A percentile compares a stretch with the other conserved stretches of the same genome.
Conservation (phyloP, 306 rosid species). For the Lablab purpureus region DNA sequence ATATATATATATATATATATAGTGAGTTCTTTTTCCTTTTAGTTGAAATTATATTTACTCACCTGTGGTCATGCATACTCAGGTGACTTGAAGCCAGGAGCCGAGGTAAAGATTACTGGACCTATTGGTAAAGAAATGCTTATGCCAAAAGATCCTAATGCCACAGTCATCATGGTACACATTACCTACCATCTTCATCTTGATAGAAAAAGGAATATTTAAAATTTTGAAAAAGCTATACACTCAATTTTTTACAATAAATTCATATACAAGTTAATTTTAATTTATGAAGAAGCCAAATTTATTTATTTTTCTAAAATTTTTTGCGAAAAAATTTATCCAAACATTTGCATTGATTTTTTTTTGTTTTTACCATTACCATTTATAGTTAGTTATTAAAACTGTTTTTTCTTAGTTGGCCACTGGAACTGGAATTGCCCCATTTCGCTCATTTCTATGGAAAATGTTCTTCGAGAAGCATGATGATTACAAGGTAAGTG, state of each 20-base stretch:
- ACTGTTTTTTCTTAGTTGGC: constrained; percentile 68
- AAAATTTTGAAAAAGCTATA: too few relatives aligned
- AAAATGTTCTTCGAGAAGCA: constrained; percentile 97
- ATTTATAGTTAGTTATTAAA: constrained; percentile 27
- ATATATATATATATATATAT: too few relatives aligned
- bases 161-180: constrained; percentile 86
- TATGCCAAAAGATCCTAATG: constrained; percentile 97
- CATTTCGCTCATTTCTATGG: constrained; percentile 93
- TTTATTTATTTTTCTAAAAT: too few relatives aligned
- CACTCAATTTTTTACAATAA: too few relatives aligned
- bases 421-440: constrained; percentile 99
- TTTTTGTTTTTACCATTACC: constrained; percentile 25
- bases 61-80: constrained; percentile 35
- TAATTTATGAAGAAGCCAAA: too few relatives aligned
- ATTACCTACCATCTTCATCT: constrained; percentile 15
- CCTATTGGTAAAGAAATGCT: constrained; percentile 99
- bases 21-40: not conserved
- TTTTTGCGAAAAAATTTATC: too few relatives aligned
- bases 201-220: not conserved
- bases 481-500: constrained; percentile 81
- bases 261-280: too few relatives aligned
- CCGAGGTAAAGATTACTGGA: constrained; percentile 85
- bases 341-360: not conserved
- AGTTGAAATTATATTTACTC: not conserved
- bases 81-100: constrained; percentile 95